Base-by-base conservation (phyloP, 257 asterid genomes). In the Craterostigma plantagineum region DNA sequence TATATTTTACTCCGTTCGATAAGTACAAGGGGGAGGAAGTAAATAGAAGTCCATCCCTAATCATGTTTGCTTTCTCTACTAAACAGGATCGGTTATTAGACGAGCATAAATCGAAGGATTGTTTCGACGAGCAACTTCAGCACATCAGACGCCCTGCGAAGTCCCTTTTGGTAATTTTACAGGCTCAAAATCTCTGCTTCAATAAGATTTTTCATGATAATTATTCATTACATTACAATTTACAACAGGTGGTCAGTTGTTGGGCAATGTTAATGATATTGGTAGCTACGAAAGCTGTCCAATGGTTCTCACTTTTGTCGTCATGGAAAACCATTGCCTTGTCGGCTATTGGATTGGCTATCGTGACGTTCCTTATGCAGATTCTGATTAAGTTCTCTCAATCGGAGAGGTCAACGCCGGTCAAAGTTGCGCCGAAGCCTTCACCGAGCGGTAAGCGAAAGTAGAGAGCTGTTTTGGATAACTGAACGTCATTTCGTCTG, bases 331-430 rank as follows among this genome's bases (percentile, higher is more conserved):
- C 92, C 50, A 17, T 73, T 18, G 34, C 79, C 11, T 49, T 76
- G 50, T 68, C 84, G 18, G 72, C 62, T 9, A 46, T 71, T 12
- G 68, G 67, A 38, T 54, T 87, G 64, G 76, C 67, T 4, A 47
- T 62, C 17, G 59, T 82, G 62, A 82, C 91, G 11, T 33, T 70
- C 47, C 76, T 79, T n/a, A 82, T 87, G 98, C 98, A 87, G 50
- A 49, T 82, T 58, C 57, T 82, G 92, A 82, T 87, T 34, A 82
- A 70, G 43, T 87, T 77, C 63, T 82, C 95, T 34, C 90, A 82
- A 63, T 62, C 93, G 1, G 98, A 82, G 53, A 69, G 62, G 38
- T 79, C 98, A 14, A 66, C 73, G 30, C 30, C 30, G 30, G 30
- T 23, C 30, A 23, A 23, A 23, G 30, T 23, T 23, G 30, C 30